Base-by-base conservation (phyloP, 2,329 filamentous ascomycete species). In the Trichothecium sympodiale region DNA sequence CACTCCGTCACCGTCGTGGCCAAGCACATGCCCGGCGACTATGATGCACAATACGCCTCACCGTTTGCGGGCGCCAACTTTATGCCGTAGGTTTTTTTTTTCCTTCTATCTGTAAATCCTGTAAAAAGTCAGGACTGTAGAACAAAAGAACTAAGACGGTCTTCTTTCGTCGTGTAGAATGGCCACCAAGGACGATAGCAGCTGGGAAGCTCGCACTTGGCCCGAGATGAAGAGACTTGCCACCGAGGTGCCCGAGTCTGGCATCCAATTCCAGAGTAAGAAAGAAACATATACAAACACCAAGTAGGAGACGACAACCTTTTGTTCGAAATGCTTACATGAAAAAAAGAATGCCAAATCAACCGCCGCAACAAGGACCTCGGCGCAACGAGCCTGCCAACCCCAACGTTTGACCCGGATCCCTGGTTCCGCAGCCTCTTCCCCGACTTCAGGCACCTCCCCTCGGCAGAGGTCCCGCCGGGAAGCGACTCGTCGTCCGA, bases 11-110 rank as follows among this genome's bases (percentile, higher is more conserved):
- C 59, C 1, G 50, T 64, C 1, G 48, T 62, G 3, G 56, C 84
- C 6, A 88, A 86, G 52, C 81, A 88, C 53, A 86, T 89, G 80
- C 84, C 84, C 0, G 84, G 84, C 28, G 84, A 91, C 59, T 87
- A 86, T 54, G 80, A 86, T 44, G 79, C 85, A 42, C 80, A 88
- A 62, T 91, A 89, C 54, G 77, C 82, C 1, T 86, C 81, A 3
- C 83, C 82, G 0, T 88, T 81, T 81, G 83, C 83, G 4, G 83
- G 83, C 18, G 82, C 82, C 43, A 85, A 86, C 50, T 80, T 74
- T 46, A 52, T 80, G 36, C 82, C 81, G 74, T 80, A 50, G 41
- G 74, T 37, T 13, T 16, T 17, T 15, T n/a, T 12, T 60, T 1
- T 5, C 9, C 28, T 25, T 5, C 29, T 29, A n/a, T n/a, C n/a